phyloP scores from a whole-genome alignment of 495 filamentous ascomycete genomes.

The Beverwykella pulmonaria region DNA sequence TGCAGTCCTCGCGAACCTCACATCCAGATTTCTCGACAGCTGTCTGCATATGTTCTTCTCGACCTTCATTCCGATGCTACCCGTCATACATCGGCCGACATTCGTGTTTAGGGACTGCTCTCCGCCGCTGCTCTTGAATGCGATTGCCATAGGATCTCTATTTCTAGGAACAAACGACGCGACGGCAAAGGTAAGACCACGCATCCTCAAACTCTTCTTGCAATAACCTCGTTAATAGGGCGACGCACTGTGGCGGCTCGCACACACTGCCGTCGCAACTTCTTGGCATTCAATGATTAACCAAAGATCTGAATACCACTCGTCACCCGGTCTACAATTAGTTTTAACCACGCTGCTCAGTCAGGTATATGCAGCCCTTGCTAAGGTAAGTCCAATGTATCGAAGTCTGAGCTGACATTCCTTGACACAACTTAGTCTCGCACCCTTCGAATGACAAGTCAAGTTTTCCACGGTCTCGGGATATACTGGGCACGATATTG shows the following conservation, averaged over 20 bases:
- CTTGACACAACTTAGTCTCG: background rate
- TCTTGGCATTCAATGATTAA: slow-evolving; percentile 3
- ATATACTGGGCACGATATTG: slow-evolving; percentile 12
- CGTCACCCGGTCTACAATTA: background rate
- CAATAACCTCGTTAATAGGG: background rate
- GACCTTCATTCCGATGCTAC: slow-evolving; percentile 4
- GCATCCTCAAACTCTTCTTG: background rate
- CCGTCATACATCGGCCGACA: background rate
- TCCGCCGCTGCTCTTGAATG: background rate
- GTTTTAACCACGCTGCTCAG: background rate
- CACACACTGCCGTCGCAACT: slow-evolving; percentile 3
- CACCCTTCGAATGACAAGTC: slow-evolving; percentile 6
- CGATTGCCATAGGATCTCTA: background rate
- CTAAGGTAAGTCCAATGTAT: background rate
- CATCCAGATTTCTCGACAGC: slow-evolving; percentile 4
- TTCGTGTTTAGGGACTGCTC: slow-evolving; percentile 2
- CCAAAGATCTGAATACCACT: background rate
- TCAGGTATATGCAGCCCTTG: slow-evolving; percentile 3
- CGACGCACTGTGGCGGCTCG: background rate
- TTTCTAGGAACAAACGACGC: background rate
- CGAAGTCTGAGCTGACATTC: background rate
- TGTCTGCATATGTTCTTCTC: slow-evolving; percentile 9
- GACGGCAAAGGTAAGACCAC: background rate
- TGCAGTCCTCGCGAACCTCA: background rate
- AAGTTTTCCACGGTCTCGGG: slow-evolving; percentile 7